phyloP scores from a whole-genome alignment of 2,329 filamentous ascomycete genomes.

The Ceratocystiopsis minuta region DNA sequence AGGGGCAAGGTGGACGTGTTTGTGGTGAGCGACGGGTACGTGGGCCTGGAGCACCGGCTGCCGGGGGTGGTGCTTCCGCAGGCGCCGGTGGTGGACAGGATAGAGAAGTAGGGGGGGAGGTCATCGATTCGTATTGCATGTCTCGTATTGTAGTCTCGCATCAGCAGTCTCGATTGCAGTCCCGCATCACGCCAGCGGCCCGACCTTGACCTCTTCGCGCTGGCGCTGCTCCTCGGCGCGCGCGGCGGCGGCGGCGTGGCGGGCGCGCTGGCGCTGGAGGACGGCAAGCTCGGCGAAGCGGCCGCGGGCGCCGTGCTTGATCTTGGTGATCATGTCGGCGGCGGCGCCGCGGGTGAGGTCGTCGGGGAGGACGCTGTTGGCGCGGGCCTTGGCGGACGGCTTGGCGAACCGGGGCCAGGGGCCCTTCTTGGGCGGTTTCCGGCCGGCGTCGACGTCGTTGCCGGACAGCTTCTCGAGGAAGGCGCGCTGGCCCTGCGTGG shows the following conservation, averaged over 20 bases:
- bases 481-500: slow-evolving; percentile 46
- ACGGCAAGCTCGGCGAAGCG: slow-evolving; percentile 37
- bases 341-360: slow-evolving; percentile 65
- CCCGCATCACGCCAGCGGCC: slow-evolving; percentile 27
- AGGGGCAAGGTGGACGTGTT: slow-evolving; percentile 49
- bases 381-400: slow-evolving; percentile 11
- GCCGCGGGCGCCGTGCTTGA: slow-evolving; percentile 63
- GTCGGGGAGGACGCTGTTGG: too few relatives aligned
- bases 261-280: slow-evolving; percentile 31
- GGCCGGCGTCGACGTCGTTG: too few relatives aligned
- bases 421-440: too few relatives aligned
- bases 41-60: slow-evolving; percentile 46
- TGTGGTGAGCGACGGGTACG: slow-evolving; percentile 75
- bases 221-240: slow-evolving; percentile 20
- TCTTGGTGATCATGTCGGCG: slow-evolving; percentile 78
- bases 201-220: slow-evolving; percentile 37
- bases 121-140: too few relatives aligned
- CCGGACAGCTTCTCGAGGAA: slow-evolving; percentile 50
- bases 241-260: slow-evolving; percentile 18
- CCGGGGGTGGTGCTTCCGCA: slow-evolving; percentile 33
- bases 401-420: too few relatives aligned
- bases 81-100: slow-evolving; percentile 28
- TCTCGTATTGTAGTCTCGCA: too few relatives aligned
- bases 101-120: slow-evolving; percentile 12
- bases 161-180: too few relatives aligned